phyloP scores from a whole-genome alignment of 2,329 filamentous ascomycete species.

The Fusarium nurragi region DNA sequence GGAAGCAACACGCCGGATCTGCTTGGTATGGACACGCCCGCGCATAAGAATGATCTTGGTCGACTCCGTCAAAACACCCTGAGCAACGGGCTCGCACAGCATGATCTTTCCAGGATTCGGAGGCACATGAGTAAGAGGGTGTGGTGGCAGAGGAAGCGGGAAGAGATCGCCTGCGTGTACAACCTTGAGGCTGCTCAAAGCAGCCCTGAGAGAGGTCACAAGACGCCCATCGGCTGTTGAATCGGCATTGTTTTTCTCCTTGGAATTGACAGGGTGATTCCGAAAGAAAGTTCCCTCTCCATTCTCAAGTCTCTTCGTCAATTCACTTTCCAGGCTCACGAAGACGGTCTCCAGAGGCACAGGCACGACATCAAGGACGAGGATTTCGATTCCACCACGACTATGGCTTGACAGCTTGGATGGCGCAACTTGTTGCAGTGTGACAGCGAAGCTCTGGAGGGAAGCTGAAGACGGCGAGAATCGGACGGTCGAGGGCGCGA shows the following conservation, averaged over 20 bases:
- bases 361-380: slow-evolving; percentile 82
- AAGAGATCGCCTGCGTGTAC: slow-evolving; percentile 86
- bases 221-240: slow-evolving; percentile 65
- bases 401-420: slow-evolving; percentile 78
- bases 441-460: slow-evolving; percentile 81
- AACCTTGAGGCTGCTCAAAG: slow-evolving; percentile 76
- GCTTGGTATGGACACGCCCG: slow-evolving; percentile 66
- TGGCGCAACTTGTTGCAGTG: slow-evolving; percentile 76
- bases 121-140: slow-evolving; percentile 86
- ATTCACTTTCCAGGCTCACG: slow-evolving; percentile 83
- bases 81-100: slow-evolving; percentile 93
- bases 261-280: slow-evolving; percentile 59
- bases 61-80: slow-evolving; percentile 78
- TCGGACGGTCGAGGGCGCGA: slow-evolving; percentile 81
- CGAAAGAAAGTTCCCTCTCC: slow-evolving; percentile 84
- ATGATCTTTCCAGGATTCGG: slow-evolving; percentile 87
- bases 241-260: slow-evolving; percentile 51
- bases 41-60: slow-evolving; percentile 87
- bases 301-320: slow-evolving; percentile 81
- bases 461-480: slow-evolving; percentile 77
- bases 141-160: slow-evolving; percentile 79
- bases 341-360: slow-evolving; percentile 85
- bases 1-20: slow-evolving; percentile 57
- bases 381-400: slow-evolving; percentile 83
- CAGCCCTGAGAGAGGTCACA: slow-evolving; percentile 74